phyloP scores from a whole-genome alignment of 2,329 filamentous ascomycete species.

The Xylaria sp. region DNA sequence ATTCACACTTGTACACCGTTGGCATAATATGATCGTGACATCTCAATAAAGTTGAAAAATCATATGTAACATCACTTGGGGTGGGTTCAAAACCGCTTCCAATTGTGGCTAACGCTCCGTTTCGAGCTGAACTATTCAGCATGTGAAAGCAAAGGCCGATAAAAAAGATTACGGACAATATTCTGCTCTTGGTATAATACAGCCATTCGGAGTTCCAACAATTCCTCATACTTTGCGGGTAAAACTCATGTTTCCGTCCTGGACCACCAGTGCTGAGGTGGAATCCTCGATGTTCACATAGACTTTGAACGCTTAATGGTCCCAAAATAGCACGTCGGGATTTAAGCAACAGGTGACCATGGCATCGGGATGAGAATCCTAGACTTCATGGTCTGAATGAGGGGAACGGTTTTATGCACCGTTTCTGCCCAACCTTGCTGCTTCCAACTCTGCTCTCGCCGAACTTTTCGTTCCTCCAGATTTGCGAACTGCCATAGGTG shows the following conservation, averaged over 20 bases:
- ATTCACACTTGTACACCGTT: not conserved
- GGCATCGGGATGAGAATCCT: slow-evolving; percentile 93
- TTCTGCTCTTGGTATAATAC: slow-evolving; percentile 33
- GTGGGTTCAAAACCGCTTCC: not conserved
- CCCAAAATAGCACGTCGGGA: not conserved
- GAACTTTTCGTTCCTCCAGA: slow-evolving; percentile 88
- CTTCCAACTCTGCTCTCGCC: slow-evolving; percentile 94
- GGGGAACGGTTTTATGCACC: slow-evolving; percentile 96
- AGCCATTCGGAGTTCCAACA: slow-evolving; percentile 5
- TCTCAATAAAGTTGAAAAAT: not conserved
- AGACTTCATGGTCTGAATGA: slow-evolving; percentile 97
- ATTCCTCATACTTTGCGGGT: not conserved
- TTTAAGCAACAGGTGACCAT: slow-evolving; percentile 90
- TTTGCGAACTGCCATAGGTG: slow-evolving; percentile 99
- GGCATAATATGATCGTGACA: not conserved
- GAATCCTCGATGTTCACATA: slow-evolving; percentile 7
- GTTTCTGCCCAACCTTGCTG: slow-evolving; percentile 97
- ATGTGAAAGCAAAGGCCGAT: slow-evolving; percentile 1
- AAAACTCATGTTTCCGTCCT: slow-evolving; percentile 14
- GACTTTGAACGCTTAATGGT: slow-evolving; percentile 10
- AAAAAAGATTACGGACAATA: slow-evolving; percentile 10
- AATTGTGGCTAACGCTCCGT: not conserved
- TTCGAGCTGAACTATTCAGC: slow-evolving; percentile 11
- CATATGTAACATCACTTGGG: not conserved
- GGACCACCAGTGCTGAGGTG: slow-evolving; percentile 17